Evolutionary conservation across 2,329 filamentous ascomycete species (phyloP).

Genomic region (Penicillium digitatum): DNA sequence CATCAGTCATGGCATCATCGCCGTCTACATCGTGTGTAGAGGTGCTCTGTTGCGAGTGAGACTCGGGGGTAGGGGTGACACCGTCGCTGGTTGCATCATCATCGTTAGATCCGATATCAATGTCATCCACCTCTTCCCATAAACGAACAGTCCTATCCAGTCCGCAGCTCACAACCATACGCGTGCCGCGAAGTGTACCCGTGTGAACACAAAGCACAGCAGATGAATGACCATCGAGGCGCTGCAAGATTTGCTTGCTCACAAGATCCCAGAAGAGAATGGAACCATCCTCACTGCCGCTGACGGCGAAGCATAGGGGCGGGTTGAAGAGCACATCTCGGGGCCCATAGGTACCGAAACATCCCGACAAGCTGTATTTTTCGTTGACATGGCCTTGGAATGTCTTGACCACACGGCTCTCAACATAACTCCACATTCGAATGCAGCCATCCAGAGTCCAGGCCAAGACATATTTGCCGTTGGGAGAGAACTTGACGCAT

Average conservation of each 20-base stretch:
- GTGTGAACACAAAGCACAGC: slow-evolving; percentile 59
- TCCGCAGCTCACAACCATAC: slow-evolving; percentile 58
- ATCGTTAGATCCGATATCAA: neutral
- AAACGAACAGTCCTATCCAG: slow-evolving; percentile 60
- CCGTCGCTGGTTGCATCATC: neutral
- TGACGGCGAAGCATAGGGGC: slow-evolving; percentile 60
- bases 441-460: slow-evolving; percentile 88
- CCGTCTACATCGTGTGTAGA: slow-evolving; percentile 10
- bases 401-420: slow-evolving; percentile 88
- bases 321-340: slow-evolving; percentile 34
- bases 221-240: slow-evolving; percentile 54
- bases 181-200: slow-evolving; percentile 48
- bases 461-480: slow-evolving; percentile 87
- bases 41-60: neutral
- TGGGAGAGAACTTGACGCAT: slow-evolving; percentile 86
- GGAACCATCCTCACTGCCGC: slow-evolving; percentile 81
- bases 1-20: slow-evolving; percentile 20
- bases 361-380: slow-evolving; percentile 77
- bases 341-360: slow-evolving; percentile 66
- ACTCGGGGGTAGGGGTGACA: neutral
- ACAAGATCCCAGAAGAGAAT: slow-evolving; percentile 88
- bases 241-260: slow-evolving; percentile 76
- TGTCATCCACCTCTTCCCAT: slow-evolving; percentile 50
- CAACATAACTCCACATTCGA: slow-evolving; percentile 90
- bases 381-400: slow-evolving; percentile 89